Evolutionary conservation across 192 early-diverging fungal genomes (phyloP), one percentile per base, ranked within the genome.

Genomic region (Endogone sp.): DNA sequence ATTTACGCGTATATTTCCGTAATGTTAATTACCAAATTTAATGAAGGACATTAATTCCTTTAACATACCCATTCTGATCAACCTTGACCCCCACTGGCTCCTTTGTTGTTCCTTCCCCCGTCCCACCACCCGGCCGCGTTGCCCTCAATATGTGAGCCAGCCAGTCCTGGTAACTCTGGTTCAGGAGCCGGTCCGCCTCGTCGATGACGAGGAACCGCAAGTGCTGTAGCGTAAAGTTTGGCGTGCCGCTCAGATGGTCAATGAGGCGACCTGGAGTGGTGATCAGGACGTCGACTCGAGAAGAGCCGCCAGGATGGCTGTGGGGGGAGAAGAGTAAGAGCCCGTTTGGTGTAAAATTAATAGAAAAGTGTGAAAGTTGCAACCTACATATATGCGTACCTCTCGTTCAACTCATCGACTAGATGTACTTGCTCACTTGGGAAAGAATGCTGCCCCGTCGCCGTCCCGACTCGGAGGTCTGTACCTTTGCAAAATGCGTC

Each of bases 101-200:
- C 37, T 16, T 49, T 16, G 37, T 16, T 6, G 9, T 49, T 16
- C 37, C 37, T 49, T 49, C 9, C 37, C 16, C 37, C n/a, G n/a
- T n/a, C 37, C 37, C 37, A 16, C 37, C 9, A 49, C 37, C 37
- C 6, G 37, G 37, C 37, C 16, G 37, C 37, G 37, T 49, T 16
- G 16, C 37, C 28, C 82, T 79, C 56, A 92, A 82, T 21, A 95
- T 91, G 55, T 88, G 82, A 9, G 73, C 75, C 54, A 99, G 79
- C 97, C 97, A 99, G 57, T 92, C 96, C 66, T 96, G 89, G 74
- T 92, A 96, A 62, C 88, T 90, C 75, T 97, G 94, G 69, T 92
- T 92, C 62, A 99, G 79, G 29, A 99, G 71, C 25, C 96, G 84
- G 81, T 99, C 97, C 2, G 97, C 97, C 71, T 99, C 97, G 82